Evolutionary conservation across 495 filamentous ascomycete genomes (phyloP).

Genomic region (Hypoxylon trugodes): DNA sequence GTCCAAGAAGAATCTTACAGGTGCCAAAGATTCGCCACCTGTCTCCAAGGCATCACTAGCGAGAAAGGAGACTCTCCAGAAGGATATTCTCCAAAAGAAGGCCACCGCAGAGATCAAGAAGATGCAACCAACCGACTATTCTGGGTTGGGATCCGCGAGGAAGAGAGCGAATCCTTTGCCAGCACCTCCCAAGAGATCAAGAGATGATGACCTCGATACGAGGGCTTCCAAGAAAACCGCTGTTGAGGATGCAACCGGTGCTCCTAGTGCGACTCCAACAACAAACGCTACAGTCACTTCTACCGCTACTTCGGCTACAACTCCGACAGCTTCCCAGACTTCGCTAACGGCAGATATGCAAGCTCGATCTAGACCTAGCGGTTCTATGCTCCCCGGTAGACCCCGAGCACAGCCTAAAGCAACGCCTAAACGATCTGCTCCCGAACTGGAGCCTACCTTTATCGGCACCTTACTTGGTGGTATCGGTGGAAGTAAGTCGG

Average conservation of each 20-base stretch:
- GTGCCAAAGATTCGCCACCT: neutral
- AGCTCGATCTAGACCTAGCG: constrained; percentile 30
- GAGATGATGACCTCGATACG: constrained; percentile 52
- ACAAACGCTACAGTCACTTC: no score
- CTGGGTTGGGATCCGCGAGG: constrained; percentile 40
- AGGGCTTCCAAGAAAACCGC: constrained; percentile 53
- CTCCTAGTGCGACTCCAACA: no score
- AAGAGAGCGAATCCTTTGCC: constrained; percentile 38
- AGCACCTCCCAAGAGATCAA: constrained; percentile 40
- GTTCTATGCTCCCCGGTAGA: constrained; percentile 46
- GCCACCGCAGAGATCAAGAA: constrained; percentile 26
- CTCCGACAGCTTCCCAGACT: constrained; percentile 25
- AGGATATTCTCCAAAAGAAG: constrained; percentile 24
- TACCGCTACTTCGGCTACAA: constrained; percentile 22
- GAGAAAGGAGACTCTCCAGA: constrained; percentile 19
- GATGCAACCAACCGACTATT: constrained; percentile 35
- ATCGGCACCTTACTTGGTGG: no score
- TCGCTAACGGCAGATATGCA: constrained; percentile 20
- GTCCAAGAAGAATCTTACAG: constrained; percentile 22
- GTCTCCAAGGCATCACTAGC: constrained; percentile 1
- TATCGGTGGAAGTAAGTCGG: no score
- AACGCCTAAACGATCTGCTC: constrained; percentile 45
- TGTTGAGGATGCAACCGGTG: constrained; percentile 34
- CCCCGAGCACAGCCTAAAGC: constrained; percentile 39
- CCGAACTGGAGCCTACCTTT: constrained; percentile 41